Conservation (phyloP, 768 basidiomycete genomes). For the Lentinula lateritia region DNA sequence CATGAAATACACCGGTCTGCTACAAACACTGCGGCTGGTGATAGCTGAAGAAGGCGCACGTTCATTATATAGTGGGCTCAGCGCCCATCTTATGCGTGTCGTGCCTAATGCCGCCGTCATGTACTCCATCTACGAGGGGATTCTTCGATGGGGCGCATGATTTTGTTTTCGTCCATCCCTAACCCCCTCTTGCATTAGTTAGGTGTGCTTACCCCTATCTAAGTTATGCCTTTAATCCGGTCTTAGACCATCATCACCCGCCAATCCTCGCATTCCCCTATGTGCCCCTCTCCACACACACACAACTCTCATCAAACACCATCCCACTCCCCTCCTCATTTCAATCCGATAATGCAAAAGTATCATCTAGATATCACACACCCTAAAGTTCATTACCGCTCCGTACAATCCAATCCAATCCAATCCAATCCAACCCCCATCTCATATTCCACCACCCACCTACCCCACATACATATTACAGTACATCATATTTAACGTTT, state of each 20-base stretch:
- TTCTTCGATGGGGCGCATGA: constrained; percentile 50
- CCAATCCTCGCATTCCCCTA: too few species aligned
- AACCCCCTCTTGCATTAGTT: not conserved
- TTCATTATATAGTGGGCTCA: constrained; percentile 86
- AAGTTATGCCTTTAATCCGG: not conserved
- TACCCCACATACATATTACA: too few species aligned
- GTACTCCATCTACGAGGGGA: constrained; percentile 92
- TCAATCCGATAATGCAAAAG: not conserved
- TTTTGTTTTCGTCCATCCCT: not conserved
- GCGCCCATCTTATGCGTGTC: constrained; percentile 93
- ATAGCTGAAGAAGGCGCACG: constrained; percentile 86
- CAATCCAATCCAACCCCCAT: not conserved
- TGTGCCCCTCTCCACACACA: too few species aligned
- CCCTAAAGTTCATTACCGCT: not conserved
- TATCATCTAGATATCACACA: not conserved
- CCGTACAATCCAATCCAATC: not conserved
- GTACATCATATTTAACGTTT: too few species aligned
- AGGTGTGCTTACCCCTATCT: not conserved
- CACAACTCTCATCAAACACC: not conserved
- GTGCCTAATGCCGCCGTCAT: constrained; percentile 97
- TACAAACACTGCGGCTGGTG: constrained; percentile 80
- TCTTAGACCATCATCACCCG: too few species aligned
- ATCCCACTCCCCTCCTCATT: not conserved
- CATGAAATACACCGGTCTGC: constrained; percentile 79
- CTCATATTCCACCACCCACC: not conserved